Conservation (phyloP, 345 rosid genomes). For the Hypericum perforatum region DNA sequence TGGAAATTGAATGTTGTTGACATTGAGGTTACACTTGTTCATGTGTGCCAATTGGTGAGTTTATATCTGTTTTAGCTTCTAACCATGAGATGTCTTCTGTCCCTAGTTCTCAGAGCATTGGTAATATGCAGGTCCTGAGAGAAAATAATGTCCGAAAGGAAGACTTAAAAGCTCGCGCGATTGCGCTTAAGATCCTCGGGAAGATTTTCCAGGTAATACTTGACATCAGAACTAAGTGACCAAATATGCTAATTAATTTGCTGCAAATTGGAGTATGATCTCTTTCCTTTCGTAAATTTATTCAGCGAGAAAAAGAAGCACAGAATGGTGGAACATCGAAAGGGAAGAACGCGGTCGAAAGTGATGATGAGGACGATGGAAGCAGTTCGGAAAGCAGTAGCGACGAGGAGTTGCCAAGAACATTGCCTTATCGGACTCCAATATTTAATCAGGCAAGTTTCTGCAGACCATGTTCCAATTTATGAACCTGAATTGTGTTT, state of each 20-base stretch:
- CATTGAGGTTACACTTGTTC: slow-evolving; percentile 65
- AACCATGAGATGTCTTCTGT: not conserved
- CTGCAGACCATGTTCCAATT: too few relatives aligned
- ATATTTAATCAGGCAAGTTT: slow-evolving; percentile 64
- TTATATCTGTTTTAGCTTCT: slow-evolving; percentile 10
- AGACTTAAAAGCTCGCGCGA: slow-evolving; percentile 61
- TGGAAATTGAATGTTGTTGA: slow-evolving; percentile 94
- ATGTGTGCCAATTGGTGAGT: slow-evolving; percentile 80
- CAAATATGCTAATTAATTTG: too few relatives aligned
- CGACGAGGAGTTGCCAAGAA: slow-evolving; percentile 56
- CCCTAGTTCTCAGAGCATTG: not conserved
- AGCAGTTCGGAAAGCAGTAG: slow-evolving; percentile 61
- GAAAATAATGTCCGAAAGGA: slow-evolving; percentile 59
- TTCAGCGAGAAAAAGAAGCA: slow-evolving; percentile 46
- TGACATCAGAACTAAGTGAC: too few relatives aligned
- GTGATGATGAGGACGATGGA: slow-evolving; percentile 38
- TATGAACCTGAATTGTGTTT: too few relatives aligned
- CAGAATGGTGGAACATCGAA: slow-evolving; percentile 41
- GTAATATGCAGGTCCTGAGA: slow-evolving; percentile 42
- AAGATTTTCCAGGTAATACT: slow-evolving; percentile 65
- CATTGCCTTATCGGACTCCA: slow-evolving; percentile 73
- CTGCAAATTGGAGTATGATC: too few relatives aligned
- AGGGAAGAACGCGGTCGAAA: slow-evolving; percentile 31
- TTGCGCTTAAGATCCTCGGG: slow-evolving; percentile 69
- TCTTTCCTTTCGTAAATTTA: not conserved